phyloP scores from a whole-genome alignment of 2,329 filamentous ascomycete species.

The Fusarium sp. region DNA sequence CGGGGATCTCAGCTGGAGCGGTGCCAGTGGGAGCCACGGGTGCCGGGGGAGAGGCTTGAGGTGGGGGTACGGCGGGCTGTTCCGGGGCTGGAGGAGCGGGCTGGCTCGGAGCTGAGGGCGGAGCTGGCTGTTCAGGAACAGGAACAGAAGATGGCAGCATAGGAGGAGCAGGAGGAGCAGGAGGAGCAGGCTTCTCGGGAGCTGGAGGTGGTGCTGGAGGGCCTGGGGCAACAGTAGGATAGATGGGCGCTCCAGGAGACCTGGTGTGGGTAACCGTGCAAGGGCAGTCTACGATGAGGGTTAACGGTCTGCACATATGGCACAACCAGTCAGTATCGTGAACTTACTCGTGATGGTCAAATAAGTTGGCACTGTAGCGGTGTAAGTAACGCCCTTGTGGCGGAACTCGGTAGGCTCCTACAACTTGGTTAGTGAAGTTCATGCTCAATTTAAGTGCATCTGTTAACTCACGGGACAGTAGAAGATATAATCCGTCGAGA shows the following conservation, averaged over 20 bases:
- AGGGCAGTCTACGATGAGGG: constrained; percentile 53
- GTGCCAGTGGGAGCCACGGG: constrained; percentile 5
- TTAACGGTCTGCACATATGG: constrained; percentile 36
- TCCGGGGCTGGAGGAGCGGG: constrained; percentile 1
- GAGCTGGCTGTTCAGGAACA: neutral
- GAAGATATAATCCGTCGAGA: constrained; percentile 52
- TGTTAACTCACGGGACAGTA: constrained; percentile 54
- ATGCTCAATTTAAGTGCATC: no score
- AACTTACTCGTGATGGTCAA: constrained; percentile 57
- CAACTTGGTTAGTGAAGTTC: neutral
- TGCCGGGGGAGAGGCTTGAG: constrained; percentile 28
- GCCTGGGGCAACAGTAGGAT: constrained; percentile 8
- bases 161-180: neutral
- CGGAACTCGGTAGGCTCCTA: constrained; percentile 49
- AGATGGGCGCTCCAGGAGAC: constrained; percentile 1
- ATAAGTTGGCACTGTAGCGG: constrained; percentile 53
- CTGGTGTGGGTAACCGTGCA: constrained; percentile 52
- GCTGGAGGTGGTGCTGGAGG: neutral
- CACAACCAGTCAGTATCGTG: no score
- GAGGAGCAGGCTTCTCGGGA: neutral
- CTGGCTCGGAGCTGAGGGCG: neutral
- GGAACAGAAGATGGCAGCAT: neutral
- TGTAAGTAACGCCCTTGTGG: constrained; percentile 55
- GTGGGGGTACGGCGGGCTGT: constrained; percentile 5
- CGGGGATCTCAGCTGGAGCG: constrained; percentile 43